phyloP scores from a whole-genome alignment of 2,329 filamentous ascomycete genomes.

The Stylonectria norvegica region DNA sequence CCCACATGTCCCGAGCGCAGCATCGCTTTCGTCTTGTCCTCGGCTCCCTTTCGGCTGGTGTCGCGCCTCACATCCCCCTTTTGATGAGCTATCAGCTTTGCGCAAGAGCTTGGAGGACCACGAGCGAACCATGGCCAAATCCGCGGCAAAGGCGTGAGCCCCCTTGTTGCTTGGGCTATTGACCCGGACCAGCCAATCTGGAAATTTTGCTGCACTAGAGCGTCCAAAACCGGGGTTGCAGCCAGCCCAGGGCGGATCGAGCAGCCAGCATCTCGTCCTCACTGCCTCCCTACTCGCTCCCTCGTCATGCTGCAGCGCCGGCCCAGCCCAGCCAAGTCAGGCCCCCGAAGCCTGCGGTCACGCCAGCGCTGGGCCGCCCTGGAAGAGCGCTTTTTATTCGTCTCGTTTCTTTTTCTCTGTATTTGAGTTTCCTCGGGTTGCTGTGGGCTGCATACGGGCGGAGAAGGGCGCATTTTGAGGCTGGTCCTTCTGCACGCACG shows the following conservation, averaged over 20 bases:
- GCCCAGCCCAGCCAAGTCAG: constrained; percentile 1
- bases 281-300: background rate
- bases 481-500: constrained; percentile 3
- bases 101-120: constrained; percentile 6
- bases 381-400: constrained; percentile 7
- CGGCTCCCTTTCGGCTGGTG: constrained; percentile 7
- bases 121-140: constrained; percentile 9
- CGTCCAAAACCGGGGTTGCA: constrained; percentile 4
- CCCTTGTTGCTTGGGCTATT: constrained; percentile 10
- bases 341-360: constrained; percentile 8
- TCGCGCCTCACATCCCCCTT: constrained; percentile 7
- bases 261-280: background rate
- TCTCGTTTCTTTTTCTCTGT: constrained; percentile 4
- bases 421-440: constrained; percentile 7
- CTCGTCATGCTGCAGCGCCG: too few relatives aligned
- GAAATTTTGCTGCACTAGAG: constrained; percentile 3
- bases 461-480: constrained; percentile 2
- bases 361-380: constrained; percentile 14
- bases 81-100: constrained; percentile 3
- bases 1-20: constrained; percentile 7
- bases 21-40: background rate
- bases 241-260: constrained; percentile 1
- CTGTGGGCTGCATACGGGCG: constrained; percentile 7
- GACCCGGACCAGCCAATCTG: constrained; percentile 9
- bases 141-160: constrained; percentile 17